Evolutionary conservation across 371 early-diverging fungal genomes (phyloP), one percentile per base, ranked within the genome.

Genomic region (Circinella umbellata): DNA sequence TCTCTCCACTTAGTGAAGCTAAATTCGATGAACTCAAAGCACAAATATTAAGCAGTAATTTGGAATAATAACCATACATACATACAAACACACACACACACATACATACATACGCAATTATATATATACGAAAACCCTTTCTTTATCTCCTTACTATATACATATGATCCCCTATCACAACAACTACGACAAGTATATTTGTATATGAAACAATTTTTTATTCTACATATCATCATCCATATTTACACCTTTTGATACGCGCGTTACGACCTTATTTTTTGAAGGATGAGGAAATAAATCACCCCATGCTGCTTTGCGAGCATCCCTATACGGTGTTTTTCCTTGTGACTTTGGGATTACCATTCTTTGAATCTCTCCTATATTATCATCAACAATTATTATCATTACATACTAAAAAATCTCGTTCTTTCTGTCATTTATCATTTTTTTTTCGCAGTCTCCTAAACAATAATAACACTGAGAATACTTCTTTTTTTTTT

Each of bases 261-360:
- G 77, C 14, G 80, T 79, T 0, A 81, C 74, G 3, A 75, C 63
- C 62, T 80, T 80, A 61, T 89, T 90, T 66, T 92, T 92, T 35
- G 91, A 83, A n/a, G 66, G 65, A 71, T 94, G 92, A 61, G 95
- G 94, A 71, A 93, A 92, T 38, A 92, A 68, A 69, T 95, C 95
- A 55, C 94, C 94, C 94, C 95, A 94, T 73, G 76, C 83, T 0
- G 88, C 81, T 77, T 94, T 94, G 51, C 93, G 82, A 3, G 93
- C 93, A 77, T 93, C 94, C 20, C 91, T 73, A 74, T 91, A 95
- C 4, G 85, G 84, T 47, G 90, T 75, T 75, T 92, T 94, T 64
- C 91, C 89, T 71, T 91, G 91, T 4, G 91, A 89, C 69, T 90
- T 92, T 3, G 94, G 89, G 63, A 92, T 90, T 13, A 88, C 78